Evolutionary conservation across 1,139 yeast genomes (phyloP).

Genomic region (Geotrichum klebahnii): DNA sequence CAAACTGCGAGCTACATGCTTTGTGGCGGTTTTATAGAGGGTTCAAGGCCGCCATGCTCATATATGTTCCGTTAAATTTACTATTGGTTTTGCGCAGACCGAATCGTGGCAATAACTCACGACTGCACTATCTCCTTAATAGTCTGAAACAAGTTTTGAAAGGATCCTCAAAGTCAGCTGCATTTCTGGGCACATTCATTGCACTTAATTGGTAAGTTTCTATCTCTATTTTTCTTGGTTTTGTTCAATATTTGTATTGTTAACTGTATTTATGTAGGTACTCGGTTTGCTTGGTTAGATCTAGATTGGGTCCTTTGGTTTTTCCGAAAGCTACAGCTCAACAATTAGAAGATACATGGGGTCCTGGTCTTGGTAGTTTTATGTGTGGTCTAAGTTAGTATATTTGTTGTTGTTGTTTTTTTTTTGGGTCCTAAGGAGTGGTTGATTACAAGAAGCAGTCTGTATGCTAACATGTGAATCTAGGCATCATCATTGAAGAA

Average conservation of each 20-base stretch:
- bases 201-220: no score
- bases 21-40: slow-evolving; percentile 41
- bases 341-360: slow-evolving; percentile 40
- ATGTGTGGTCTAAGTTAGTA: slow-evolving; percentile 40
- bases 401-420: no score
- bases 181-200: slow-evolving; percentile 42
- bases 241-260: slow-evolving; percentile 44
- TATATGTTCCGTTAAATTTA: slow-evolving; percentile 32
- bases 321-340: slow-evolving; percentile 32
- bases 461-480: background rate
- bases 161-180: slow-evolving; percentile 39
- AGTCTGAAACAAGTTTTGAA: slow-evolving; percentile 9
- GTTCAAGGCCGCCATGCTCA: slow-evolving; percentile 39
- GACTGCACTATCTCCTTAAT: no score
- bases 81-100: slow-evolving; percentile 24
- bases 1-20: slow-evolving; percentile 43
- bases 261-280: slow-evolving; percentile 24
- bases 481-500: slow-evolving; percentile 38
- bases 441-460: no score
- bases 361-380: slow-evolving; percentile 40
- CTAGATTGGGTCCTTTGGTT: slow-evolving; percentile 38
- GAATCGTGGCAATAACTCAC: no score
- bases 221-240: no score
- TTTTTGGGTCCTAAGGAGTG: no score
- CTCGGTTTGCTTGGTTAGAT: slow-evolving; percentile 42